These are phyloP conservation scores for Arthrobotrys sphaeroides DNA, from an alignment of 2,329 filamentous ascomycete species.

Conservation along the genomic window DNA sequence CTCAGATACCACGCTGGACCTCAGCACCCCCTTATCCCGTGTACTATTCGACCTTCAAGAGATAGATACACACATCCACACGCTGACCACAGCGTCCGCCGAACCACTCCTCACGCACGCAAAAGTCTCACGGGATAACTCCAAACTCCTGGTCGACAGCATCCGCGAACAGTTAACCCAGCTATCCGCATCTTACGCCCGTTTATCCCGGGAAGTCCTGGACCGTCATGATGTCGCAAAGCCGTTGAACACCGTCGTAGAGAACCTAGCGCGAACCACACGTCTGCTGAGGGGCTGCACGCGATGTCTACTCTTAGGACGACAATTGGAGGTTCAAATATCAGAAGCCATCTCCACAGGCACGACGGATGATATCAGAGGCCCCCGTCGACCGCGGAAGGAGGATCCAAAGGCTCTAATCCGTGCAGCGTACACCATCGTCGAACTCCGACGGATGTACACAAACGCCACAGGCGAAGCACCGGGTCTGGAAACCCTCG, in stretches of 20 bases:
- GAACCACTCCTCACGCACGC: conserved; percentile 83
- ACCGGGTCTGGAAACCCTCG: conserved; percentile 76
- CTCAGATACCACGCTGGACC: conserved; percentile 86
- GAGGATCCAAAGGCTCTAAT: conserved; percentile 82
- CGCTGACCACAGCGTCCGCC: conserved; percentile 83
- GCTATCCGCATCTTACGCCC: conserved; percentile 83
- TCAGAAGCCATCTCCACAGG: conserved; percentile 69
- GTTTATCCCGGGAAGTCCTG: conserved; percentile 85
- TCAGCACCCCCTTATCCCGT: conserved; percentile 89
- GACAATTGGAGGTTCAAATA: conserved; percentile 88
- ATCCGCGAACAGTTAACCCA: conserved; percentile 82
- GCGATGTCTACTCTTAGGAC: conserved; percentile 80
- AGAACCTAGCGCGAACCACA: conserved; percentile 81
- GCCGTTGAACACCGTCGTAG: conserved; percentile 78
- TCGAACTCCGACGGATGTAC: conserved; percentile 77
- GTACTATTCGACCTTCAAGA: conserved; percentile 97
- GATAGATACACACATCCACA: conserved; percentile 94
- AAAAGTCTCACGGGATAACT: conserved; percentile 75
- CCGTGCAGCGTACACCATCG: conserved; percentile 80
- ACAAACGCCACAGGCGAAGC: conserved; percentile 75
- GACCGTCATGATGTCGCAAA: conserved; percentile 86
- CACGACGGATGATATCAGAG: conserved; percentile 60
- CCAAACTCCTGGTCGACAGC: conserved; percentile 75
- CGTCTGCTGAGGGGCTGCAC: conserved; percentile 78
- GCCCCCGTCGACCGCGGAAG: conserved; percentile 63